Evolutionary conservation across 2,329 filamentous ascomycete genomes (phyloP).

Genomic region (Aspergillus japonicus): DNA sequence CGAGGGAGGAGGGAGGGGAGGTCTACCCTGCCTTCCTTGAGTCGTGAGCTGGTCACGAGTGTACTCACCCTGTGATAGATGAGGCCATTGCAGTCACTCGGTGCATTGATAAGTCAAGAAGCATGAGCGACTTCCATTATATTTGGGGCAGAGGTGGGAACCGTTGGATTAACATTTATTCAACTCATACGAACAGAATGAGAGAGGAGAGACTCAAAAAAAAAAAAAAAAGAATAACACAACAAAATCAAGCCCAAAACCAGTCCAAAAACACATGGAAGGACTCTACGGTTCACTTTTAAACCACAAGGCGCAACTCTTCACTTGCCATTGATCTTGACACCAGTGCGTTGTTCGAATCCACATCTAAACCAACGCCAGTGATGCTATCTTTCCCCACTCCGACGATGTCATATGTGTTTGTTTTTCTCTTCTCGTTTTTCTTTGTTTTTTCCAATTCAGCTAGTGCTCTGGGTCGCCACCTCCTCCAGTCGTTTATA

Average conservation of each 20-base stretch:
- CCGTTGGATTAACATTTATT: not conserved
- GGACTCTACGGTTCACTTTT: not conserved
- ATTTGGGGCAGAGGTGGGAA: not conserved
- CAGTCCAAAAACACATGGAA: not conserved
- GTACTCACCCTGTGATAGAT: not conserved
- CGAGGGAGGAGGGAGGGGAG: too few relatives aligned
- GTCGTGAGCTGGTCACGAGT: not conserved
- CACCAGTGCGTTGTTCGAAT: constrained; percentile 9
- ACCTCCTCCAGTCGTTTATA: constrained; percentile 34
- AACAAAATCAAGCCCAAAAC: not conserved
- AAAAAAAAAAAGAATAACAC: not conserved
- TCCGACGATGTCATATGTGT: not conserved
- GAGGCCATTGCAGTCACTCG: not conserved
- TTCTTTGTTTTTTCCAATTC: not conserved
- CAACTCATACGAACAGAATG: not conserved
- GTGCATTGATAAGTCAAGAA: too few relatives aligned
- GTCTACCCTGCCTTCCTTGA: not conserved
- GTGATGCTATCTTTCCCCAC: constrained; percentile 20
- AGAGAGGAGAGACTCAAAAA: not conserved
- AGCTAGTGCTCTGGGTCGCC: constrained; percentile 26
- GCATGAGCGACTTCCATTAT: not conserved
- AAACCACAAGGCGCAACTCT: not conserved
- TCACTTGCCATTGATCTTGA: not conserved
- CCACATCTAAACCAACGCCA: constrained; percentile 29
- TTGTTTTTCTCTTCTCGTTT: too few relatives aligned